Evolutionary conservation across 768 basidiomycete species (phyloP), one percentile per base, ranked within the genome.

Genomic region (Megacollybia marginata): DNA sequence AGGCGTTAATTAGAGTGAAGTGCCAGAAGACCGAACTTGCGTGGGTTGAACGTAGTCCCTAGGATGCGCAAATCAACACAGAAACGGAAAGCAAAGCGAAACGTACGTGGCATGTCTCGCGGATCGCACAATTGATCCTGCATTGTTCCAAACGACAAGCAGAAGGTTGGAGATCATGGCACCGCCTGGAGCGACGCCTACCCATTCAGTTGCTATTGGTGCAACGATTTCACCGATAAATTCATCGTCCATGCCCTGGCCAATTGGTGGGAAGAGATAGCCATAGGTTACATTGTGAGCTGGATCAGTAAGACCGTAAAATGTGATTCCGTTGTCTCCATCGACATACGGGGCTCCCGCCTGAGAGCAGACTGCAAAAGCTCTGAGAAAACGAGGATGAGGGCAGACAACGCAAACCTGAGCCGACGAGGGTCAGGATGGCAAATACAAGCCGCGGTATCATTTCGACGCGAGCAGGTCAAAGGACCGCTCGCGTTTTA

Each of bases 221-320:
- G 78, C 75, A 20, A 80, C 72, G 43, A 83, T 75, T 61, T 80
- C 78, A 46, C 75, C 82, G 54, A 84, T 79, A 58, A 82, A 83
- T 55, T 84, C 82, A 13, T 67, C 18, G 74, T 61, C 64, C 23
- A 64, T 49, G 11, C 65, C 68, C 8, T 68, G 66, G 11, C 68
- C 61, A 5, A 64, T 67, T 16, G 75, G 75, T 23, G 80, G 80
- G 55, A 83, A 78, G 33, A 75, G 64, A 51, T 74, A 73, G 49
- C 79, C 79, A 55, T 74, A 70, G 33, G 66, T 69, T 5, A 76
- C 70, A 10, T 57, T 49, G 52, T 72, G 71, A 2, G 63, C 72
- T 20, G 66, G 64, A 31, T 75, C 74, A 2, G 69, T 73, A 18
- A 64, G 52, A 11, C 75, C 75, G 55, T 56, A 68, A 63, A 81